These are phyloP conservation scores for Gracilaria vermiculophylla DNA, from an alignment of 23 red algal genomes.

Conservation along the genomic window DNA sequence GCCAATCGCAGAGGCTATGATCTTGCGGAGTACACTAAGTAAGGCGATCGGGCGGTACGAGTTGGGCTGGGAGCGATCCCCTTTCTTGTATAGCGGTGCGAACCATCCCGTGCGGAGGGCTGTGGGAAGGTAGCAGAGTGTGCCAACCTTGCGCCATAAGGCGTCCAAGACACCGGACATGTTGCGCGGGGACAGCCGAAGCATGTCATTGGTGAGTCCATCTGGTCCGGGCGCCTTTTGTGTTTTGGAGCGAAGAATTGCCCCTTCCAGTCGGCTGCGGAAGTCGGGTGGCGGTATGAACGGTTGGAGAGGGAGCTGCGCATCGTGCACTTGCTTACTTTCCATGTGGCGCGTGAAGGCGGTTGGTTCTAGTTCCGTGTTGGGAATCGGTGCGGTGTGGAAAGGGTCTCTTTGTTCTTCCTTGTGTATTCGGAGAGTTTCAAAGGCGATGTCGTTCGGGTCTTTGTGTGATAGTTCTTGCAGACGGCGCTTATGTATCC, in stretches of 20 bases:
- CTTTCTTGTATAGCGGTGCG: slow-evolving; percentile 13
- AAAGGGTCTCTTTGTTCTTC: neutral
- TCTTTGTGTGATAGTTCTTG: neutral
- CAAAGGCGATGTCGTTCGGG: neutral
- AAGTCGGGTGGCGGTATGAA: neutral
- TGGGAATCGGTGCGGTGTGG: too few species aligned
- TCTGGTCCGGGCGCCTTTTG: slow-evolving; percentile 37
- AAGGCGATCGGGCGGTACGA: neutral
- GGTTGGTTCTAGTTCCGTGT: neutral
- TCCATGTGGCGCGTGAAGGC: neutral
- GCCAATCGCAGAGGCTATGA: neutral
- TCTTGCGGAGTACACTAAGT: slow-evolving; percentile 11
- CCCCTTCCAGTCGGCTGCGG: neutral
- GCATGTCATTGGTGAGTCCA: neutral
- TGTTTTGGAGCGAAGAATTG: neutral
- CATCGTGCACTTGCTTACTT: neutral
- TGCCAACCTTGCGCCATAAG: neutral
- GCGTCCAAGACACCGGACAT: neutral
- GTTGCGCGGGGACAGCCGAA: neutral
- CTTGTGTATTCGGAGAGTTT: neutral
- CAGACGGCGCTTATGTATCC: neutral
- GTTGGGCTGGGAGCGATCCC: neutral
- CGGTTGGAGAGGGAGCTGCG: neutral
- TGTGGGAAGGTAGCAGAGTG: neutral
- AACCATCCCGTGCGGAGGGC: neutral